These are phyloP conservation scores for Marasmius fiardii DNA, from an alignment of 1,284 basidiomycete genomes.

Conservation along the genomic window DNA sequence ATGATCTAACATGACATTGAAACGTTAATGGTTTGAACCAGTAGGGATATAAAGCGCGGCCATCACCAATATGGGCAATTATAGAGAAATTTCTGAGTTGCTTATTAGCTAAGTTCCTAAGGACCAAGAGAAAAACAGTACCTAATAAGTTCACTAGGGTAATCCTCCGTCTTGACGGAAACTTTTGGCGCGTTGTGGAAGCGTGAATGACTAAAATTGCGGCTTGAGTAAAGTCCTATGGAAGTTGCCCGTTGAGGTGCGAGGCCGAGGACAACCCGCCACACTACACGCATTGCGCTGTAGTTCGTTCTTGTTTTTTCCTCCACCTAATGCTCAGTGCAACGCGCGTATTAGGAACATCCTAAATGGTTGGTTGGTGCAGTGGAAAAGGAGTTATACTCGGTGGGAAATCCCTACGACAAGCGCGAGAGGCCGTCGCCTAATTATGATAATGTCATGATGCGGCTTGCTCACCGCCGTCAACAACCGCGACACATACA, in stretches of 20 bases:
- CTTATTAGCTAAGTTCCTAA: slow-evolving; percentile 2
- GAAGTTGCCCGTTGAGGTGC: background rate
- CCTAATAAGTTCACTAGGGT: slow-evolving; percentile 76
- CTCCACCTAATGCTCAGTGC: slow-evolving; percentile 14
- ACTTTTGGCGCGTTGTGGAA: slow-evolving; percentile 22
- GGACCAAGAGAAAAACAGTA: slow-evolving; percentile 26
- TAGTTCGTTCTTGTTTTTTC: background rate
- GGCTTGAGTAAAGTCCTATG: background rate
- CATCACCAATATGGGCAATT: slow-evolving; percentile 85
- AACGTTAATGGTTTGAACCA: background rate
- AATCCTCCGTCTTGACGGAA: slow-evolving; percentile 61
- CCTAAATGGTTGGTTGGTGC: background rate
- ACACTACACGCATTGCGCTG: background rate
- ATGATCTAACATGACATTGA: slow-evolving; percentile 64
- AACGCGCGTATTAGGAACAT: background rate
- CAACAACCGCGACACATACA: background rate
- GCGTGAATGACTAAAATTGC: slow-evolving; percentile 29
- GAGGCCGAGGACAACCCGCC: background rate
- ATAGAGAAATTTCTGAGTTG: slow-evolving; percentile 76
- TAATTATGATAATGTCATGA: too few relatives aligned
- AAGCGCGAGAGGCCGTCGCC: background rate
- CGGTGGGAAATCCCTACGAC: background rate
- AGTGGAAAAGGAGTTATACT: background rate
- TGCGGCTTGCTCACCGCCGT: background rate
- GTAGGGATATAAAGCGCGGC: background rate